Evolutionary conservation across 2,329 filamentous ascomycete genomes (phyloP).

Genomic region (Tolypocladium paradoxum): DNA sequence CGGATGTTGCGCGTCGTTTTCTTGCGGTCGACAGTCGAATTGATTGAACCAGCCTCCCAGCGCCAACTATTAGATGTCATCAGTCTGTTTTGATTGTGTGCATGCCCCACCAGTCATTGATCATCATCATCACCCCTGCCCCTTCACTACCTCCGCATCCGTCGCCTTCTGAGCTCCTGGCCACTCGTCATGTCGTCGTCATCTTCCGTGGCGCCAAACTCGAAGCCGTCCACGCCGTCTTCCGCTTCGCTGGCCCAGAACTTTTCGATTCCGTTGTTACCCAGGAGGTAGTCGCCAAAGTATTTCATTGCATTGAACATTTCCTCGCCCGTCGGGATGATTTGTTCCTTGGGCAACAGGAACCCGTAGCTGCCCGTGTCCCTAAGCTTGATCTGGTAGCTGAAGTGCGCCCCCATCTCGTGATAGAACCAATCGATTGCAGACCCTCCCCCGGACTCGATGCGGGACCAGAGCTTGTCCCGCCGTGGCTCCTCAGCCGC

Average conservation of each 20-base stretch:
- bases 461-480: conserved; percentile 25
- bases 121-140: not conserved
- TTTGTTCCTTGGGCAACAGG: conserved; percentile 74
- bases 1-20: not conserved
- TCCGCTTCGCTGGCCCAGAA: conserved; percentile 13
- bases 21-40: not conserved
- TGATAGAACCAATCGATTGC: conserved; percentile 95
- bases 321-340: conserved; percentile 82
- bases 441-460: conserved; percentile 71
- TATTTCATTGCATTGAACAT: conserved; percentile 74
- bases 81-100: not conserved
- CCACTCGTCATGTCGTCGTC: not conserved
- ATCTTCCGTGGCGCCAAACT: conserved; percentile 6
- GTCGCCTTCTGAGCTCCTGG: conserved; percentile 20
- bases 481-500: conserved; percentile 12
- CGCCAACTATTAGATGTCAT: not conserved
- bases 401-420: conserved; percentile 68
- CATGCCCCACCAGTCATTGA: not conserved
- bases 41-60: not conserved
- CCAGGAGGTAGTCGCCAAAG: conserved; percentile 68
- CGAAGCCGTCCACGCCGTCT: conserved; percentile 6
- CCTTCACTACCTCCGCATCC: conserved; percentile 14
- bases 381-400: conserved; percentile 88
- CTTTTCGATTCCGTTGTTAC: conserved; percentile 55
- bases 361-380: conserved; percentile 95